These are phyloP conservation scores for Darksidea phi DNA, from an alignment of 495 filamentous ascomycete species.

Conservation along the genomic window DNA sequence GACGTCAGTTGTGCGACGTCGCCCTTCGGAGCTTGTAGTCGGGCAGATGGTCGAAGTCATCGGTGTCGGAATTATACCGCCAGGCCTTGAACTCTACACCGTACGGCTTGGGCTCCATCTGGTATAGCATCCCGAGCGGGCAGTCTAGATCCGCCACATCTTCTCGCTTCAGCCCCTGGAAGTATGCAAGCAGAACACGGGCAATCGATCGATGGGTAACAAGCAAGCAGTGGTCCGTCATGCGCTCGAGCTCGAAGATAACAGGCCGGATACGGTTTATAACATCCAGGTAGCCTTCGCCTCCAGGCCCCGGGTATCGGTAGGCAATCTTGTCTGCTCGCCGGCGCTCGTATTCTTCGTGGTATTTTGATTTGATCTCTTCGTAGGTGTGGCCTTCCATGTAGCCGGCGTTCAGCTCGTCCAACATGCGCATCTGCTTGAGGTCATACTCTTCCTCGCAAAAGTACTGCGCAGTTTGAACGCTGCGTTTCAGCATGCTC, in stretches of 20 bases:
- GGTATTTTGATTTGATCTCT: conserved; percentile 71
- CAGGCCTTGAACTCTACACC: conserved; percentile 96
- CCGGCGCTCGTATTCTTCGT: conserved; percentile 74
- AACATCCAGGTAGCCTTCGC: conserved; percentile 94
- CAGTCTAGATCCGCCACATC: conserved; percentile 91
- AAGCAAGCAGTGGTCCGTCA: conserved; percentile 89
- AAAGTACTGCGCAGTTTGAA: conserved; percentile 82
- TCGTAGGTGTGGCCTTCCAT: conserved; percentile 96
- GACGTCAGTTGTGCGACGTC: not conserved
- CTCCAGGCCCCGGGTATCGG: conserved; percentile 90
- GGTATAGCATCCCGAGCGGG: conserved; percentile 86
- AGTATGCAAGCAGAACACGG: conserved; percentile 91
- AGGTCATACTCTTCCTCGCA: conserved; percentile 96
- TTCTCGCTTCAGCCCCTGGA: conserved; percentile 83
- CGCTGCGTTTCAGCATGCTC: conserved; percentile 85
- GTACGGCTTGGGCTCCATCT: conserved; percentile 95
- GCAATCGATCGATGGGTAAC: conserved; percentile 88
- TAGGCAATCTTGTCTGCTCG: conserved; percentile 83
- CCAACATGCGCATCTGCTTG: conserved; percentile 97
- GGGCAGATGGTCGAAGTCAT: conserved; percentile 79
- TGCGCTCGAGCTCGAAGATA: conserved; percentile 94
- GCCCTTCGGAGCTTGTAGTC: conserved; percentile 61
- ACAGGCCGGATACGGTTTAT: conserved; percentile 94
- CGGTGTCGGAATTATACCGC: conserved; percentile 70
- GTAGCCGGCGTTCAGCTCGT: conserved; percentile 86